Percentiles rank a stretch among this genome's conserved stretches.
These are phyloP conservation scores for Pichia sporocuriosa DNA, from an alignment of 805 yeast genomes.

Conservation along the genomic window DNA sequence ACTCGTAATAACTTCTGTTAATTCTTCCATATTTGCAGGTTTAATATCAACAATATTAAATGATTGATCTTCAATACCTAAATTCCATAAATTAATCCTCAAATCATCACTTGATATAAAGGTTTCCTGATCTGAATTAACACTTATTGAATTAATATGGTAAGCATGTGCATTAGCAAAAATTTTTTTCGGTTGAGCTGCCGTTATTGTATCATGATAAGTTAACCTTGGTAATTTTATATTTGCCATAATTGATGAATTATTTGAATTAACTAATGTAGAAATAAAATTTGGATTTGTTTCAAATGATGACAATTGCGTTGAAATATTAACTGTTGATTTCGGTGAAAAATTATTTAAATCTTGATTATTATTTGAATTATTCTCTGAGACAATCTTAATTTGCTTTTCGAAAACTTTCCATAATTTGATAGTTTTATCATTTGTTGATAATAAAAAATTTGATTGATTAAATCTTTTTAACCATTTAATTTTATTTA, in stretches of 20 bases:
- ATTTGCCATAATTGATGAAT: slow-evolving; percentile 23
- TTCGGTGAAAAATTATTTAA: slow-evolving; percentile 2
- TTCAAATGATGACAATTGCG: slow-evolving; percentile 24
- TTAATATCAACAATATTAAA: slow-evolving; percentile 97
- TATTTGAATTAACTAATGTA: slow-evolving; percentile 3
- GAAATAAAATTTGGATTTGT: slow-evolving; percentile 20
- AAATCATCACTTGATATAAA: slow-evolving; percentile 89
- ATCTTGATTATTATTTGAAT: not conserved
- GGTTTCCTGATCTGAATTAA: slow-evolving; percentile 94
- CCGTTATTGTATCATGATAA: slow-evolving; percentile 90
- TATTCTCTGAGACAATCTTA: slow-evolving; percentile 87
- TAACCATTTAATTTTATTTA: slow-evolving; percentile 96
- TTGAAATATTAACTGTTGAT: slow-evolving; percentile 15
- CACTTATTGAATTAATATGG: slow-evolving; percentile 92
- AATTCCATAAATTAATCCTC: slow-evolving; percentile 92
- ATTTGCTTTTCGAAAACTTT: slow-evolving; percentile 88
- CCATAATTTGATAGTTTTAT: slow-evolving; percentile 98
- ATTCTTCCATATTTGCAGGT: slow-evolving; percentile 97
- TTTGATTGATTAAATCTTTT: slow-evolving; percentile 84
- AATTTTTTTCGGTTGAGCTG: slow-evolving; percentile 87
- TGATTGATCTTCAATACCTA: slow-evolving; percentile 88
- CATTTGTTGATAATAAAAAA: slow-evolving; percentile 85
- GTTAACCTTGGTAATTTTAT: slow-evolving; percentile 82
- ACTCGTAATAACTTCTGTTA: slow-evolving; percentile 94
- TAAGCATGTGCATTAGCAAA: slow-evolving; percentile 97